A percentile compares a stretch with the other conserved stretches of the same genome.
Evolutionary conservation across 306 rosid species (phyloP).

Genomic region (Vigna reflexopilosa): DNA sequence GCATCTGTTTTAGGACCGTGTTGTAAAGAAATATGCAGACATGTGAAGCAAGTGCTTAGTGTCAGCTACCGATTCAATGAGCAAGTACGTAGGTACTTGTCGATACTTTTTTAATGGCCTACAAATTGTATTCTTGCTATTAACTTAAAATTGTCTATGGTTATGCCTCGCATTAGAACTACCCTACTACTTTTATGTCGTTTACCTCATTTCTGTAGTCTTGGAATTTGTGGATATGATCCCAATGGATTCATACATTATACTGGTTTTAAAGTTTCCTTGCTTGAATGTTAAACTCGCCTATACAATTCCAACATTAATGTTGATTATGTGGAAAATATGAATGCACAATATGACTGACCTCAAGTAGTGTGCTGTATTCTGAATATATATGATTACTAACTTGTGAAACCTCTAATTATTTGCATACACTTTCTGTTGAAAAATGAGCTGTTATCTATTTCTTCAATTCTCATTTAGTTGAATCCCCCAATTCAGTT

Average conservation of each 20-base stretch:
- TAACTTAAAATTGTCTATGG: constrained; percentile 40
- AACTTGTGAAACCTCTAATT: background rate
- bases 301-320: background rate
- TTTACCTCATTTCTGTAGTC: constrained; percentile 36
- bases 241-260: constrained; percentile 27
- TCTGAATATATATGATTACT: background rate
- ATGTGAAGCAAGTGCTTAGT: constrained; percentile 59
- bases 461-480: background rate
- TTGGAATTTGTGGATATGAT: constrained; percentile 40
- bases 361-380: background rate
- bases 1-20: constrained; percentile 47
- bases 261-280: constrained; percentile 15
- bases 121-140: constrained; percentile 43
- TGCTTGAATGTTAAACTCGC: constrained; percentile 25
- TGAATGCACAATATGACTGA: background rate
- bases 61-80: constrained; percentile 55
- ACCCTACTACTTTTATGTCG: constrained; percentile 28
- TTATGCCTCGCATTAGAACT: constrained; percentile 42
- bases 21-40: constrained; percentile 57
- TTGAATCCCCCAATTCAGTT: background rate
- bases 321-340: constrained; percentile 5
- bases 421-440: background rate
- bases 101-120: constrained; percentile 43
- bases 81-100: constrained; percentile 51
- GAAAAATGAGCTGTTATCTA: background rate